Conservation (phyloP, 2,329 filamentous ascomycete species). For the Cladosporium sp. region DNA sequence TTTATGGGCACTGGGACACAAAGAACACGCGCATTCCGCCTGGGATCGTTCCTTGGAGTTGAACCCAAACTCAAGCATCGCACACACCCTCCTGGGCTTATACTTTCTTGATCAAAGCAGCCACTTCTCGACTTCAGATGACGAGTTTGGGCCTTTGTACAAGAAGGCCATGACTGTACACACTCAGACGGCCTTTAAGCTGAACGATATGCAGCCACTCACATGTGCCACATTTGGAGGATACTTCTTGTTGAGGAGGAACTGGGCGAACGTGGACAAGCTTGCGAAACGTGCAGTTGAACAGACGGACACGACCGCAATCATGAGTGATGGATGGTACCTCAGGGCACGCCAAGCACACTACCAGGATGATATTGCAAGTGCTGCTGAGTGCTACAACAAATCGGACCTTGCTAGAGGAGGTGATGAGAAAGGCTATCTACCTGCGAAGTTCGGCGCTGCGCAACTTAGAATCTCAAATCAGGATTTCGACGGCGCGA, state of each 20-base stretch:
- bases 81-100: slow-evolving; percentile 82
- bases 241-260: slow-evolving; percentile 83
- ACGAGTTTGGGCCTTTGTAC: slow-evolving; percentile 79
- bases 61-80: slow-evolving; percentile 78
- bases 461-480: slow-evolving; percentile 84
- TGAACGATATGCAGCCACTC: slow-evolving; percentile 85
- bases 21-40: slow-evolving; percentile 82
- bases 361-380: slow-evolving; percentile 68
- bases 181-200: slow-evolving; percentile 87
- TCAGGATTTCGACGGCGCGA: slow-evolving; percentile 84
- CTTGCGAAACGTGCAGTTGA: slow-evolving; percentile 92
- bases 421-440: slow-evolving; percentile 81
- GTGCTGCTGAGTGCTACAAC: slow-evolving; percentile 80
- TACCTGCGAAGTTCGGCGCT: slow-evolving; percentile 91
- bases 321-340: slow-evolving; percentile 98
- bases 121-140: slow-evolving; percentile 75
- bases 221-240: slow-evolving; percentile 86
- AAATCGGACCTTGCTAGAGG: slow-evolving; percentile 88
- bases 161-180: slow-evolving; percentile 93
- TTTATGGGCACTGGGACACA: slow-evolving; percentile 93
- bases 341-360: slow-evolving; percentile 88
- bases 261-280: slow-evolving; percentile 74
- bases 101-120: slow-evolving; percentile 87
- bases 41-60: slow-evolving; percentile 87
- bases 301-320: slow-evolving; percentile 90